Percentiles rank a stretch among this genome's conserved stretches.
phyloP scores from a whole-genome alignment of 305 asterid genomes.

The Solanum hybrid region DNA sequence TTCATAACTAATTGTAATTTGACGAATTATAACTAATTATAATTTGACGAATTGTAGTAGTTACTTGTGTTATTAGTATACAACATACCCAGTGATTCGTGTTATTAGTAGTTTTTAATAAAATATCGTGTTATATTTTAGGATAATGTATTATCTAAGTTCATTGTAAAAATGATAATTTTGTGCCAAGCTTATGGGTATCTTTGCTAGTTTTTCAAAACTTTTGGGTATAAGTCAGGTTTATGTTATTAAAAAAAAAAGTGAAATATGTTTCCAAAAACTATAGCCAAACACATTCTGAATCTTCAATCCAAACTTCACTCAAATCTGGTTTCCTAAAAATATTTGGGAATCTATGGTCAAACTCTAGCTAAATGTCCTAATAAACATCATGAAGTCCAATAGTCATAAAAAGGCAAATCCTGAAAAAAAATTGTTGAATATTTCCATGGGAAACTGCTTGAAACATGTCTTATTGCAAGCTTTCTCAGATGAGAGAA shows the following conservation, averaged over 20 bases:
- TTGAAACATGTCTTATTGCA: not conserved
- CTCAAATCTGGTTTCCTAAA: not conserved
- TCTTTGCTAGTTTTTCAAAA: not conserved
- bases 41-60: not conserved
- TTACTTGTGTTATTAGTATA: not conserved
- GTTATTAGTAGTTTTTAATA: not conserved
- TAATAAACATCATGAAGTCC: not conserved
- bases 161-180: not conserved
- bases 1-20: not conserved
- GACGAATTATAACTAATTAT: not conserved
- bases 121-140: not conserved
- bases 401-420: not conserved
- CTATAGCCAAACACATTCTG: not conserved
- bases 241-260: not conserved
- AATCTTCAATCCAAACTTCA: not conserved
- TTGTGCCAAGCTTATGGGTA: not conserved
- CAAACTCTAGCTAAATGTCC: not conserved
- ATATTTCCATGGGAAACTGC: not conserved
- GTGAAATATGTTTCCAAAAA: not conserved
- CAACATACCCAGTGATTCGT: not conserved
- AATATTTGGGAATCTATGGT: not conserved
- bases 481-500: not conserved
- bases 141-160: not conserved
- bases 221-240: not conserved
- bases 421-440: not conserved